Base-by-base conservation (phyloP, 495 filamentous ascomycete species). In the Collariella sp. region DNA sequence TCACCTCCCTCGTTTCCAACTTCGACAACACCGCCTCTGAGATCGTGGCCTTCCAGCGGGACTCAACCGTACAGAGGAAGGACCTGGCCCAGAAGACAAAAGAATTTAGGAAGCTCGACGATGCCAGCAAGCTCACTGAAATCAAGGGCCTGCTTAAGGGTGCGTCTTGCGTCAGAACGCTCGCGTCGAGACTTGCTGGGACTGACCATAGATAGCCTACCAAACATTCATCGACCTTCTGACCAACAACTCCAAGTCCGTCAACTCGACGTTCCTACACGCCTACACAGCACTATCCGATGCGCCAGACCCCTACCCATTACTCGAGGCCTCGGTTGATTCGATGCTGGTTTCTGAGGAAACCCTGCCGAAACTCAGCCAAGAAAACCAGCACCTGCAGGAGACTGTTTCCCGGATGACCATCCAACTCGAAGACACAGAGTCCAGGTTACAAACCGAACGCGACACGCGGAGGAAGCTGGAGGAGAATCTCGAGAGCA, bases 21-120 rank as follows among this genome's bases (percentile, higher is more conserved):
- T 82, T 99, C 47, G 93, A 99, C 69, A 82, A 84, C 57, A 88
- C 88, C 11, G 91, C 93, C 6, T 89, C 89, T 3, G 94, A 99
- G 61, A 89, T 99, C 44, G 88, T 97, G 39, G 74, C 85, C 38
- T 86, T 89, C 63, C 93, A 99, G 64, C 82, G 89, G 58, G 94
- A 96, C 69, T 83, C 90, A 18, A 83, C 96, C 10, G 83, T 95
- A 13, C 91, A 96, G 65, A 81, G 93, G 43, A 99, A 99, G 64
- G 93, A 99, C 49, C 78, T 99, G 16, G 93, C 93, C 15, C 91
- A 96, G 69, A 97, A 96, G 74, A 99, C 93, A 3, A 99, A 97
- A 66, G 93, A 97, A 67, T 99, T 95, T 61, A 75, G 89, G 57
- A 99, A 96, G 68, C 79, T 95, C 3, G 93, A 97, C 51, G 94